Evolutionary conservation across 1,284 basidiomycete genomes (phyloP), one percentile per base, ranked within the genome.

Genomic region (Hymenochaete sp.): DNA sequence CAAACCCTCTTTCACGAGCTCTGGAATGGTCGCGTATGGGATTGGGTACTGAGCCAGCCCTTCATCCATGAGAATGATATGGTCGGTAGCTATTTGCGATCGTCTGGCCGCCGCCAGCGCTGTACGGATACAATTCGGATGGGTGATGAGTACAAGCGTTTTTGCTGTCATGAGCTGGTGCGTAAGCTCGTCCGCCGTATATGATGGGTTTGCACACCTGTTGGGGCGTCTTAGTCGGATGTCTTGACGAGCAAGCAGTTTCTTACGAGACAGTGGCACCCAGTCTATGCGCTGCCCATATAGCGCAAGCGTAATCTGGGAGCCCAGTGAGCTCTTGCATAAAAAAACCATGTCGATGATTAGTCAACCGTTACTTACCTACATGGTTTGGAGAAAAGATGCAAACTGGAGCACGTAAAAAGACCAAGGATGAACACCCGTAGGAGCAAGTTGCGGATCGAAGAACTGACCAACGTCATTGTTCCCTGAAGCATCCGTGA

Each of bases 241-340:
- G 21, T 44, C 27, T 31, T 22, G 21, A 40, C 25, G 26, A 33
- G 16, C 13, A n/a, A 19, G 26, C 39, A 25, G 24, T 38, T 43
- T 55, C 72, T 55, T 61, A 77, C 71, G 81, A 81, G 59, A 83
- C 67, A 42, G 82, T 73, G 2, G 68, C 87, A 9, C 87, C 86
- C 10, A 88, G 62, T 33, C 75, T 72, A 53, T 89, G 85, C 1
- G 69, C 62, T 1, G 84, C 89, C 86, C 88, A 91, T 9, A 89
- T 65, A 2, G 67, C 68, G 7, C 79, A 66, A 0, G 78, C 75
- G 52, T 87, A 91, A 58, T 88, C 86, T 83, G 51, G n/a, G n/a
- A n/a, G n/a, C n/a, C n/a, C n/a, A n/a, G n/a, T n/a, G n/a, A n/a
- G n/a, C n/a, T n/a, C n/a, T n/a, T n/a, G n/a, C n/a, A n/a, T n/a